These are phyloP conservation scores for Linnemannia zychae DNA, from an alignment of 192 early-diverging fungal genomes.

Conservation along the genomic window DNA sequence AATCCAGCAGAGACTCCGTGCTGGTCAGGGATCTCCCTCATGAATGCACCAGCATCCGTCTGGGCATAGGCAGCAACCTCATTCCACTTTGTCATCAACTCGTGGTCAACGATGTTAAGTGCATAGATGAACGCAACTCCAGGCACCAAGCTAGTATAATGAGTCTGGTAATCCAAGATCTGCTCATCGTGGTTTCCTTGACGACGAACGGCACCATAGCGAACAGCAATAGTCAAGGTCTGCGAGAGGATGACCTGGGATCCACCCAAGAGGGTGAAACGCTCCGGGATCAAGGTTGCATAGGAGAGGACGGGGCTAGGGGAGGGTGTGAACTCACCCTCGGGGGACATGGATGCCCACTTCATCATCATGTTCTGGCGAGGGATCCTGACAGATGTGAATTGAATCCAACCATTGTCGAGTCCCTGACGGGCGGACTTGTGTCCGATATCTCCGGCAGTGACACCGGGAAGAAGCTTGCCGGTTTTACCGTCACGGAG, in stretches of 20 bases:
- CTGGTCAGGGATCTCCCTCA: constrained; percentile 63
- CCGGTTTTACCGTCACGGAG: constrained; percentile 64
- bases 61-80: constrained; percentile 52
- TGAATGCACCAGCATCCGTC: constrained; percentile 56
- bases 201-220: constrained; percentile 72
- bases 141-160: constrained; percentile 68
- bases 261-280: constrained; percentile 59
- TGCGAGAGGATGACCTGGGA: constrained; percentile 53
- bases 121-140: constrained; percentile 64
- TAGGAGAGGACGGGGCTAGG: constrained; percentile 67
- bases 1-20: constrained; percentile 65
- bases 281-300: constrained; percentile 71
- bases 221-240: constrained; percentile 66
- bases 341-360: constrained; percentile 62
- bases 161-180: constrained; percentile 74
- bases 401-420: constrained; percentile 79
- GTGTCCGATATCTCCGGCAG: constrained; percentile 68
- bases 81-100: constrained; percentile 35
- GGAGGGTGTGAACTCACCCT: constrained; percentile 63
- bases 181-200: constrained; percentile 71
- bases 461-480: constrained; percentile 61
- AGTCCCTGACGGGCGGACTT: constrained; percentile 69
- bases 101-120: constrained; percentile 36
- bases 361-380: constrained; percentile 66
- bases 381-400: constrained; percentile 64